Evolutionary conservation across 345 rosid genomes (phyloP).

Genomic region (Bruguiera parviflora): DNA sequence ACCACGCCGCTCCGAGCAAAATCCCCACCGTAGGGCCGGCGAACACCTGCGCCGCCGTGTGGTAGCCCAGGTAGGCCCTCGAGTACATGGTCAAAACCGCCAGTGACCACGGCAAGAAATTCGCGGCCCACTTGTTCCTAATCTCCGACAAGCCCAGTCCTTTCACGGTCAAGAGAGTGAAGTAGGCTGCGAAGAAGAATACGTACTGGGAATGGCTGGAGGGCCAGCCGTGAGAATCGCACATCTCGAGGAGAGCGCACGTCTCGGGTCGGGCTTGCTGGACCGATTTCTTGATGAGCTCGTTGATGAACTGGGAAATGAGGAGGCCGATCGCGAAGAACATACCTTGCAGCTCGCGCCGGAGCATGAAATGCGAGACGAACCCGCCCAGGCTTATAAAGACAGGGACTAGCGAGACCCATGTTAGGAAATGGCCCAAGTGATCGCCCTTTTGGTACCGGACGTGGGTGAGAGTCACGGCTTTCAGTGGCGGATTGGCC

Average conservation of each 20-base stretch:
- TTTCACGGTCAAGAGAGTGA: conserved; percentile 47
- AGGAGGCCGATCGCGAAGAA: conserved; percentile 85
- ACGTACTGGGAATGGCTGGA: conserved; percentile 89
- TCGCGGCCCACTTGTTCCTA: conserved; percentile 42
- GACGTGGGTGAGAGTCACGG: conserved; percentile 85
- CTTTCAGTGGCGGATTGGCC: conserved; percentile 40
- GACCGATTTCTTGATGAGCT: conserved; percentile 56
- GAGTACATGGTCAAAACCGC: conserved; percentile 81
- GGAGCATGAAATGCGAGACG: conserved; percentile 82
- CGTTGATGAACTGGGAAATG: conserved; percentile 78
- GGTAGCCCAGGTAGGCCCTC: conserved; percentile 92
- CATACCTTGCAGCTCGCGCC: conserved; percentile 83
- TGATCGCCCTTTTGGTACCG: conserved; percentile 73
- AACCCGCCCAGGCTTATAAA: conserved; percentile 91
- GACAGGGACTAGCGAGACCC: conserved; percentile 86
- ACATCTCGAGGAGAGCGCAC: conserved; percentile 75
- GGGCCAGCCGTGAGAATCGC: conserved; percentile 99
- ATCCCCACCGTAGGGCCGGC: conserved; percentile 71
- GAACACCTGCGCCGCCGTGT: conserved; percentile 77
- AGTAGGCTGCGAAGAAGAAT: conserved; percentile 81
- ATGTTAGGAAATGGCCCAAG: conserved; percentile 81
- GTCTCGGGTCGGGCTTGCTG: conserved; percentile 90
- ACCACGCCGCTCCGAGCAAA: conserved; percentile 68
- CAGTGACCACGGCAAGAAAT: conserved; percentile 53
- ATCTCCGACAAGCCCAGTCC: conserved; percentile 60